Percentiles rank a stretch among this genome's conserved stretches.
Conservation (phyloP, 768 basidiomycete species). For the Butyriboletus loyo region DNA sequence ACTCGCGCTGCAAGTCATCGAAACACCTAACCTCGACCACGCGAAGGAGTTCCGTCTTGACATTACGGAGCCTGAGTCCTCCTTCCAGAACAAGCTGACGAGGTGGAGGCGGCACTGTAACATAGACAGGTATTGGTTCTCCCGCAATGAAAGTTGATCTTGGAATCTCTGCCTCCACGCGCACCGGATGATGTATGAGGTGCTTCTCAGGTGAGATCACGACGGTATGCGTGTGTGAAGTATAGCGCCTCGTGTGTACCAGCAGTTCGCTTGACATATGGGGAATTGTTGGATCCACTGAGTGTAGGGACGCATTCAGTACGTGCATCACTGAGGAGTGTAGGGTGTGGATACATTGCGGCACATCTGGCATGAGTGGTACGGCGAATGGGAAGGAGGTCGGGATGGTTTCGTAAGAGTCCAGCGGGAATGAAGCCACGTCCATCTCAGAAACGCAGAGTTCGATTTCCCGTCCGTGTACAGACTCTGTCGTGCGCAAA, state of each 20-base stretch:
- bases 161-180: conserved; percentile 67
- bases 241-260: conserved; percentile 75
- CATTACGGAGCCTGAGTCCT: conserved; percentile 74
- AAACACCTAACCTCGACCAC: conserved; percentile 54
- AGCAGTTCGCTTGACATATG: conserved; percentile 53
- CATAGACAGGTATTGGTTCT: conserved; percentile 76
- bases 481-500: conserved; percentile 64
- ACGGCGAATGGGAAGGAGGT: conserved; percentile 77
- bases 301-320: conserved; percentile 64
- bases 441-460: conserved; percentile 56
- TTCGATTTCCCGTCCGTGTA: conserved; percentile 61
- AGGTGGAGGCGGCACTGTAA: conserved; percentile 74
- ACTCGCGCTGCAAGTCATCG: conserved; percentile 33
- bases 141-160: conserved; percentile 67
- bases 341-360: conserved; percentile 76
- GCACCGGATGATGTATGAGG: conserved; percentile 58
- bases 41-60: conserved; percentile 76
- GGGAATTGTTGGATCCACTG: conserved; percentile 37
- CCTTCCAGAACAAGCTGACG: conserved; percentile 63
- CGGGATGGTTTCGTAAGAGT: conserved; percentile 43
- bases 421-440: conserved; percentile 45
- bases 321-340: conserved; percentile 70
- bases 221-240: conserved; percentile 57
- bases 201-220: conserved; percentile 58
- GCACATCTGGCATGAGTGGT: conserved; percentile 73